Conservation (phyloP, 768 basidiomycete species). For the Boletus eberwhitei region DNA sequence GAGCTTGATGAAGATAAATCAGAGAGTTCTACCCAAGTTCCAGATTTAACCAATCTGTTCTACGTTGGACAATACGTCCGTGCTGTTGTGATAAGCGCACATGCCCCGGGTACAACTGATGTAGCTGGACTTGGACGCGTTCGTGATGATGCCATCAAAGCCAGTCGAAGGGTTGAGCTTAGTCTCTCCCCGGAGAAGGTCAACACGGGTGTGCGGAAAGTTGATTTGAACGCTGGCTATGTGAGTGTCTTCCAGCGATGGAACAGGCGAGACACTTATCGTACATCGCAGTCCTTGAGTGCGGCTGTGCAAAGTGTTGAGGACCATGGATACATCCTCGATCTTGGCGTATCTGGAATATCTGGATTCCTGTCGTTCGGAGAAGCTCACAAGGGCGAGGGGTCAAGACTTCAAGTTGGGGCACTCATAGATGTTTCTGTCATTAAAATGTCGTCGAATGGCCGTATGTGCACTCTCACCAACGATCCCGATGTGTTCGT, state of each 20-base stretch:
- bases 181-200: slow-evolving; percentile 81
- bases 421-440: slow-evolving; percentile 68
- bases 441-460: slow-evolving; percentile 65
- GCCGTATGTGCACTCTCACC: slow-evolving; percentile 72
- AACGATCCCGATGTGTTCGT: slow-evolving; percentile 47
- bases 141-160: slow-evolving; percentile 63
- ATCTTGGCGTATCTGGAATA: slow-evolving; percentile 74
- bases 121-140: slow-evolving; percentile 53
- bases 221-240: slow-evolving; percentile 72
- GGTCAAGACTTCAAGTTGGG: slow-evolving; percentile 52
- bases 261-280: slow-evolving; percentile 2
- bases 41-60: slow-evolving; percentile 77
- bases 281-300: slow-evolving; percentile 55
- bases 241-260: slow-evolving; percentile 44
- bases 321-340: slow-evolving; percentile 92
- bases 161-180: slow-evolving; percentile 79
- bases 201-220: slow-evolving; percentile 74
- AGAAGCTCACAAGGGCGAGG: slow-evolving; percentile 47
- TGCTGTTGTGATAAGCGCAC: slow-evolving; percentile 67
- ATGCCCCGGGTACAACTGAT: slow-evolving; percentile 64
- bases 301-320: slow-evolving; percentile 81
- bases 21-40: slow-evolving; percentile 37
- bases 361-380: slow-evolving; percentile 85
- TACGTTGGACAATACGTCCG: slow-evolving; percentile 82
- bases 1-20: slow-evolving; percentile 46